Percentiles rank a stretch among this genome's conserved stretches.
These are phyloP conservation scores for Epicoccum sorghinum DNA, from an alignment of 2,329 filamentous ascomycete genomes.

Conservation along the genomic window DNA sequence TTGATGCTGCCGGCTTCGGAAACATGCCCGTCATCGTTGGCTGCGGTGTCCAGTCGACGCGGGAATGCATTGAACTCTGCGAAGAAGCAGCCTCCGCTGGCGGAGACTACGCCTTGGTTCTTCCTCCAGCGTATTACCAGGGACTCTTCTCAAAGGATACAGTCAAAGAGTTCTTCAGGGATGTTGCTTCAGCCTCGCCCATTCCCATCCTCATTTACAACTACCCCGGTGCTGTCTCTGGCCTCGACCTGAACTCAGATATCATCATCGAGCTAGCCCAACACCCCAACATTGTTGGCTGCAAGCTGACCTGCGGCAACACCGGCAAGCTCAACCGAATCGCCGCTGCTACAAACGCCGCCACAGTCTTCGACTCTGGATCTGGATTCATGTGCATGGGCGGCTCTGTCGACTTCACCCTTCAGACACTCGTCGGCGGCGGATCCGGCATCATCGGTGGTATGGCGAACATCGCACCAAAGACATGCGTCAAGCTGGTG, in stretches of 20 bases:
- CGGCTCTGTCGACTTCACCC: conserved; percentile 74
- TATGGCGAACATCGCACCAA: conserved; percentile 72
- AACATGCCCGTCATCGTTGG: conserved; percentile 77
- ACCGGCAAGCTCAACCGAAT: conserved; percentile 70
- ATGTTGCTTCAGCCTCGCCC: conserved; percentile 67
- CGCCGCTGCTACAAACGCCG: conserved; percentile 58
- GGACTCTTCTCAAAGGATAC: conserved; percentile 66
- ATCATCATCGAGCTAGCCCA: conserved; percentile 63
- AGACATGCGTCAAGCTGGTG: conserved; percentile 66
- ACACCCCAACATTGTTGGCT: conserved; percentile 71
- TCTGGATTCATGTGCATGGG: conserved; percentile 72
- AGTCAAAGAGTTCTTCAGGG: conserved; percentile 68
- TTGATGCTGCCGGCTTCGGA: conserved; percentile 69
- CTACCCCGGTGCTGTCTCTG: conserved; percentile 68
- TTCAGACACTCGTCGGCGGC: conserved; percentile 72
- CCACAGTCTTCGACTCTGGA: conserved; percentile 44
- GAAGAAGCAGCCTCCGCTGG: conserved; percentile 71
- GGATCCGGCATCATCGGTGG: conserved; percentile 75
- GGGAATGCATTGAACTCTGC: conserved; percentile 74
- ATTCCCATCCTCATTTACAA: conserved; percentile 74
- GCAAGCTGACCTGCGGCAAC: conserved; percentile 73
- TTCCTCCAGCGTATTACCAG: conserved; percentile 79
- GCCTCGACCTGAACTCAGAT: conserved; percentile 69
- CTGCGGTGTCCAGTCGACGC: conserved; percentile 73
- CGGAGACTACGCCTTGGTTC: conserved; percentile 75